Evolutionary conservation across 169 alveolate genomes (phyloP), one percentile per base, ranked within the genome.

Genomic region (Eimeria acervulina): DNA sequence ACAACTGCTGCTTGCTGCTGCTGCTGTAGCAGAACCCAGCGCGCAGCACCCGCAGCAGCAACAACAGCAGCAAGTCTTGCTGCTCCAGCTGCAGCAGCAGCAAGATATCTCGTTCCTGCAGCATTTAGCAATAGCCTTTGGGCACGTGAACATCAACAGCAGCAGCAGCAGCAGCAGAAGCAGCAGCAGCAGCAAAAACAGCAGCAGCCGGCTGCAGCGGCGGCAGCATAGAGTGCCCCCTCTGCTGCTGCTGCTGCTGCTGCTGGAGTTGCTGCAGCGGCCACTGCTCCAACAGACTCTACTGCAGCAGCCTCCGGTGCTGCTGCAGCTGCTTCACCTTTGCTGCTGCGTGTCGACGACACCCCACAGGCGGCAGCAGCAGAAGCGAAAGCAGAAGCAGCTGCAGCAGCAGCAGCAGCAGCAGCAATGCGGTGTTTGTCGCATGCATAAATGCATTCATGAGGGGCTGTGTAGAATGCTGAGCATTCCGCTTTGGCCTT

Each of bases 131-230:
- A 66, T 31, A 26, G 78, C 78, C 8, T 66, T 66, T 26, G 36
- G 19, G 78, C 78, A 66, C 31, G 15, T 8, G 19, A 26, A n/a
- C 36, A 66, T 26, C 78, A 12, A 26, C 13, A 66, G 78, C 78
- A 66, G 40, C 78, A n/a, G 28, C 78, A 66, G 78, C 78, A 66
- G 78, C 78, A 66, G 7, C 78, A 66, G 13, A 12, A 8, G 78
- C 28, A 66, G 78, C 28, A 26, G 36, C 28, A 26, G 78, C 28
- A 66, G 31, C 12, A 66, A 8, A 66, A 26, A 51, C 78, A 66
- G 78, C 78, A 66, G 7, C 78, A 66, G 78, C 78, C 12, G 78
- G 13, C 28, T 31, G 78, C 28, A 66, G 78, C 28, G 78, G 36
- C 28, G 78, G 78, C 28, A 66, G 31, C 12, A 66, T 26, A 66